Base-by-base conservation (phyloP, 179 eudicot genomes). In the Carnegiea gigantea region DNA sequence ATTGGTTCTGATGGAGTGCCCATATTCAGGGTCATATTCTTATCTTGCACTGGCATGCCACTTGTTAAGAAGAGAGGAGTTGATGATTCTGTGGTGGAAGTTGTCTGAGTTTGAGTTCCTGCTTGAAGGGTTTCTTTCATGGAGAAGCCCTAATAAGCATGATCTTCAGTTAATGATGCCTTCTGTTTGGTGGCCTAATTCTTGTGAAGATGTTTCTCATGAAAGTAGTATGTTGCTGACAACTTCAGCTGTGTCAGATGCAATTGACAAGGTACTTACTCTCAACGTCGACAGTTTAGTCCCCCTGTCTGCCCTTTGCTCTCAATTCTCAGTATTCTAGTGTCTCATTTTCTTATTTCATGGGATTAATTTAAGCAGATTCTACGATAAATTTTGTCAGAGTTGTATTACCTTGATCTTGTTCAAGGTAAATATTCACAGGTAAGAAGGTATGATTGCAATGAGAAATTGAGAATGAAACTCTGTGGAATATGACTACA, bases 181-280 rank as follows among this genome's bases (percentile, higher is more conserved):
- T 79, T 91, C 91, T 89, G 97, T 95, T 78, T 94, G 98, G 97
- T 93, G 98, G 98, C 98, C 98, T 76, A 93, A 93, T 82, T 93
- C 98, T 77, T 87, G 74, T 71, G 99, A 93, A 83, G 97, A 94
- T 76, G 73, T 89, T 71, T 90, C 98, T 57, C 87, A 88, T 81
- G 98, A 92, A 88, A 91, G 87, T 83, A 91, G 95, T 90, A 93
- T 95, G 99, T 82, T 80, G 85, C 91, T 92, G 82, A 91, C 97
- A 28, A 90, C 92, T 24, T 87, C 89, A 48, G 95, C 95, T 77
- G 83, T 95, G 57, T 91, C 98, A 76, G 94, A 89, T 85, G 92
- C 94, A 78, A 82, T 95, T 57, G 81, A 88, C 82, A 92, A 92
- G 97, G 99, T 92, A 88, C 76, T 10, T 51, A 40, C 44, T 60